Evolutionary conservation across 495 filamentous ascomycete genomes (phyloP).

Genomic region (Podospora conica): DNA sequence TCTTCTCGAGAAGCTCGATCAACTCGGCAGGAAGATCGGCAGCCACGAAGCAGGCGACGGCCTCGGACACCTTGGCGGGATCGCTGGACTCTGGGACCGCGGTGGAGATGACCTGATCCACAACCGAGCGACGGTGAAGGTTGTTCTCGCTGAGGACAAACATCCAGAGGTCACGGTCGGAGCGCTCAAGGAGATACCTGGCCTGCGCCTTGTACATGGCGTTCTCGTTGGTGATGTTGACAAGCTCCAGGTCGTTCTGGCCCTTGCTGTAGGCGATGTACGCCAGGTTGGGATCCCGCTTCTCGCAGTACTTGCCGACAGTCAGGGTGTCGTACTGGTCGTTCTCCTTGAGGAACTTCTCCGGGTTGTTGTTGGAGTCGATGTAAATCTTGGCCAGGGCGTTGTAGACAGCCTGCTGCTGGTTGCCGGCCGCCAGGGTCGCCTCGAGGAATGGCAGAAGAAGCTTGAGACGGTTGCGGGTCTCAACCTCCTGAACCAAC

Average conservation of each 20-base stretch:
- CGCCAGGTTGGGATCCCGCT: constrained; percentile 94
- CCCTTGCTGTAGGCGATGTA: constrained; percentile 96
- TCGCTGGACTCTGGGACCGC: constrained; percentile 93
- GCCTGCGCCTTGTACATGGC: constrained; percentile 97
- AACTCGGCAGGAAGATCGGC: constrained; percentile 88
- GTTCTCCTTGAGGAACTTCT: constrained; percentile 98
- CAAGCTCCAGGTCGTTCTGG: constrained; percentile 93
- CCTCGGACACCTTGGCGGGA: constrained; percentile 90
- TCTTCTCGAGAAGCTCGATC: constrained; percentile 98
- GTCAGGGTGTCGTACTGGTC: constrained; percentile 89
- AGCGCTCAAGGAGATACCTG: constrained; percentile 86
- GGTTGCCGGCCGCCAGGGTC: constrained; percentile 83
- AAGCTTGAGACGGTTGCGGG: constrained; percentile 90
- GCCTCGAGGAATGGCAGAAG: constrained; percentile 94
- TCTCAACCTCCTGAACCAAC: constrained; percentile 91
- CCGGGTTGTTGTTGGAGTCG: constrained; percentile 97
- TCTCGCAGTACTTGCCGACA: constrained; percentile 98
- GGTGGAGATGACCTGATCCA: constrained; percentile 95
- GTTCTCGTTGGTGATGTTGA: constrained; percentile 98
- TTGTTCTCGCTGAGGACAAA: constrained; percentile 97
- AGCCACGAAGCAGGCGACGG: constrained; percentile 86
- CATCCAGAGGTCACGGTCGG: constrained; percentile 84
- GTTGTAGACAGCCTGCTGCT: constrained; percentile 97
- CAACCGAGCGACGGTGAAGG: constrained; percentile 80
- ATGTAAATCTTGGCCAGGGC: constrained; percentile 99